Evolutionary conservation across 1,284 basidiomycete genomes (phyloP).

Genomic region (Cryptococcus sp.): DNA sequence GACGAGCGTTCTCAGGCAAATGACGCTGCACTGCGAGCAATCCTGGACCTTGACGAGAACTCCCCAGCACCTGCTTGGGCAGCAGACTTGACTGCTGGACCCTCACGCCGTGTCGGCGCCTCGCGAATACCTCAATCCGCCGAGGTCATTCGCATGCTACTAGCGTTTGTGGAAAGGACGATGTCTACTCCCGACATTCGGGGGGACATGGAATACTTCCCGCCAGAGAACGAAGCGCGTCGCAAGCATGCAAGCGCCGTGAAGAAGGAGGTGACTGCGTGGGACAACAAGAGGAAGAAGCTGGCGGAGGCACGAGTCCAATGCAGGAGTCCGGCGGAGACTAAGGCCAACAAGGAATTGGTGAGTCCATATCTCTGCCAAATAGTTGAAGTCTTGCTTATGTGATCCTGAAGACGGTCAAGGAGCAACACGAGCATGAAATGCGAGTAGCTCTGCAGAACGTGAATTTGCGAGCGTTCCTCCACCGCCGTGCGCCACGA

Average conservation of each 20-base stretch:
- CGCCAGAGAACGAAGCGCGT: slow-evolving; percentile 24
- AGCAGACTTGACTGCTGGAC: slow-evolving; percentile 21
- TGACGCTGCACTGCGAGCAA: slow-evolving; percentile 29
- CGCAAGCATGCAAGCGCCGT: slow-evolving; percentile 13
- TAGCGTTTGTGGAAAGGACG: slow-evolving; percentile 36
- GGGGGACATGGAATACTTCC: slow-evolving; percentile 26
- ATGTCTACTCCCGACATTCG: slow-evolving; percentile 26
- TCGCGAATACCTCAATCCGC: slow-evolving; percentile 35
- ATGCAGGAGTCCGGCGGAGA: slow-evolving; percentile 32
- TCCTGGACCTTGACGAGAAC: slow-evolving; percentile 34
- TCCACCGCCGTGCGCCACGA: slow-evolving; percentile 23
- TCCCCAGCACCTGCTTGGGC: slow-evolving; percentile 36
- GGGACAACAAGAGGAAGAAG: slow-evolving; percentile 41
- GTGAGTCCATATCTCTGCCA: slow-evolving; percentile 15
- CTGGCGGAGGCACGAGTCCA: slow-evolving; percentile 29
- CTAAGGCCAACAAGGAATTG: slow-evolving; percentile 31
- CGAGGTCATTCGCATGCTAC: slow-evolving; percentile 47
- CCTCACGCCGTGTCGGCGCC: slow-evolving; percentile 34
- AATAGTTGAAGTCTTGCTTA: neutral
- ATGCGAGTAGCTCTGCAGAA: slow-evolving; percentile 21
- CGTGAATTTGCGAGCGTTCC: slow-evolving; percentile 27
- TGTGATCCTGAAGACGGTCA: slow-evolving; percentile 3
- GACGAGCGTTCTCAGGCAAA: slow-evolving; percentile 20
- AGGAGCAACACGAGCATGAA: slow-evolving; percentile 25
- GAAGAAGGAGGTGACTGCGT: slow-evolving; percentile 27